Conservation (phyloP, 805 yeast species). For the Candida sakaeoensis region DNA sequence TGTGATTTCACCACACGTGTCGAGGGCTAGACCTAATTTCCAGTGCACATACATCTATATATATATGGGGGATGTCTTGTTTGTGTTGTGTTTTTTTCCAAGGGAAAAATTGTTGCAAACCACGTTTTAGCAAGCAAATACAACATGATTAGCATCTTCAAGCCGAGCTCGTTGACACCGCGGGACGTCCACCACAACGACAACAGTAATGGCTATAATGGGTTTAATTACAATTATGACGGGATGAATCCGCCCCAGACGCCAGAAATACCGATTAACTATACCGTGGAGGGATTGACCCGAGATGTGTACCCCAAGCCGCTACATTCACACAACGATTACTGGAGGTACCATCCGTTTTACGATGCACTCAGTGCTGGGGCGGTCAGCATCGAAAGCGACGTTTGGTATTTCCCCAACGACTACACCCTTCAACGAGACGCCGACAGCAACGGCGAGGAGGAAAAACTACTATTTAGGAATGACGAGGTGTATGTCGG, state of each 20-base stretch:
- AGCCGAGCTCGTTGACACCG: conserved; percentile 14
- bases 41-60: no score
- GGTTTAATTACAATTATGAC: conserved; percentile 3
- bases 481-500: conserved; percentile 53
- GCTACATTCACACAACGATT: conserved; percentile 69
- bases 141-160: conserved; percentile 7
- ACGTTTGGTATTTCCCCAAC: conserved; percentile 49
- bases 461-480: conserved; percentile 17
- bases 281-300: conserved; percentile 25
- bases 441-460: no score
- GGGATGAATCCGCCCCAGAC: conserved; percentile 10
- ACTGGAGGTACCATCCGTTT: conserved; percentile 57
- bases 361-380: conserved; percentile 57
- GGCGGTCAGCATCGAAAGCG: conserved; percentile 61
- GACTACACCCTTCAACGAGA: conserved; percentile 24
- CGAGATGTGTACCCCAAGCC: conserved; percentile 38
- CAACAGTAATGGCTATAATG: no score
- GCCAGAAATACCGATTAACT: conserved; percentile 18
- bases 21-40: no score
- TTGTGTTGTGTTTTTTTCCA: no score
- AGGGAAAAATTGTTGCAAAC: conserved; percentile 2
- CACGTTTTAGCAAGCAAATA: conserved; percentile 6
- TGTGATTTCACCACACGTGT: no score
- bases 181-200: conserved; percentile 14
- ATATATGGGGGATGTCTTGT: no score